phyloP scores from a whole-genome alignment of 208 protist genomes.

The Trypanosoma boissoni region DNA sequence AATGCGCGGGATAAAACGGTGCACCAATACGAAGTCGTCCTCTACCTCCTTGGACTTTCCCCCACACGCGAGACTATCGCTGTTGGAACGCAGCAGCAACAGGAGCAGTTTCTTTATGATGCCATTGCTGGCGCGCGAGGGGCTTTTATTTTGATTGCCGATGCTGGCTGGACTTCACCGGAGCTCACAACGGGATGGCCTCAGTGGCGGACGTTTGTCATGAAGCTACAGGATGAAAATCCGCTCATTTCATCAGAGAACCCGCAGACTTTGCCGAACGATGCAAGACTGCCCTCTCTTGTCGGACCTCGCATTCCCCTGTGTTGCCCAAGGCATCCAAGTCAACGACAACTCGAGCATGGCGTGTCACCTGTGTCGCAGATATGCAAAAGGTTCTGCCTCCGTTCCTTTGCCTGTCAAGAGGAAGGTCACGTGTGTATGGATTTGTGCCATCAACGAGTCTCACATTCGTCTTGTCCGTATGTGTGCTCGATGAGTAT shows the following conservation, averaged over 20 bases:
- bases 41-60: slow-evolving; percentile 59
- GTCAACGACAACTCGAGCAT: slow-evolving; percentile 69
- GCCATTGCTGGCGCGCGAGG: slow-evolving; percentile 47
- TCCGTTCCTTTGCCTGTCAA: slow-evolving; percentile 55
- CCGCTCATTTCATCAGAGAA: slow-evolving; percentile 36
- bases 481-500: slow-evolving; percentile 57
- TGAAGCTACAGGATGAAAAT: slow-evolving; percentile 55
- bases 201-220: slow-evolving; percentile 61
- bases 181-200: slow-evolving; percentile 55
- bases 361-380: slow-evolving; percentile 40
- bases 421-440: slow-evolving; percentile 57
- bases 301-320: slow-evolving; percentile 63
- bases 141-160: slow-evolving; percentile 69
- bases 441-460: slow-evolving; percentile 52
- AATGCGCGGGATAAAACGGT: slow-evolving; percentile 47
- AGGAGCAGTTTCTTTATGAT: slow-evolving; percentile 48
- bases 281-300: slow-evolving; percentile 50
- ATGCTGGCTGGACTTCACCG: slow-evolving; percentile 69
- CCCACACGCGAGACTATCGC: slow-evolving; percentile 28
- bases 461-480: slow-evolving; percentile 45
- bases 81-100: slow-evolving; percentile 23
- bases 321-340: slow-evolving; percentile 70
- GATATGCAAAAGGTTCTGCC: slow-evolving; percentile 58
- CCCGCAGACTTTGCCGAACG: slow-evolving; percentile 1
- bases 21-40: slow-evolving; percentile 61